Evolutionary conservation across 2,329 filamentous ascomycete species (phyloP), one percentile per base, ranked within the genome.

Genomic region (Aureobasidium sp.): DNA sequence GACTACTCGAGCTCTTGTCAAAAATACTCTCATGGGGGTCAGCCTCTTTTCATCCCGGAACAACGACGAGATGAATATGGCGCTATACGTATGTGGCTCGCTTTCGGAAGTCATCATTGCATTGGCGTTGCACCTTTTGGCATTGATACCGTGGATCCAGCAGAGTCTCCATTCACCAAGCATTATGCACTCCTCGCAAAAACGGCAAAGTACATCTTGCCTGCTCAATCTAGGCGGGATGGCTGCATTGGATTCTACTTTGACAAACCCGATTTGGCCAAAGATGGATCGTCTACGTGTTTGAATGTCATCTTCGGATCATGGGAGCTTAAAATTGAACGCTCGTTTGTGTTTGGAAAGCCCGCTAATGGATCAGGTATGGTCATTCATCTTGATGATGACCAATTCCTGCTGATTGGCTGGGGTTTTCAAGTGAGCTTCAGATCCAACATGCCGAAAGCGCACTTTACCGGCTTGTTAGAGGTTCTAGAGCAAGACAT

Each of bases 31-130:
- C 77, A 79, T 53, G 69, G 73, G 3, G 68, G 70, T 12, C 77
- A 81, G 64, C 73, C 78, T 0, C 71, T 82, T 0, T 81, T 82
- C 65, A 81, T 82, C 41, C 80, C 80, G 0, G 80, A 82, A 69
- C 80, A 82, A 65, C 72, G 79, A 5, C 73, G 80, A 13, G 80
- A 82, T 60, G 78, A 79, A 39, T 72, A 75, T 29, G 78, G 78
- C 5, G 73, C 76, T 0, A 68, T 77, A 5, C 65, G 78, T 2
- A 67, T 79, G 0, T 81, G 77, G 76, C 55, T 73, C 0, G 74
- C 79, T 0, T 76, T 75, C 24, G 78, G 75, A 1, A 74, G 74
- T 0, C 75, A 78, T 55, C 70, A 70, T 12, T 72, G 72, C 2
- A 66, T 80, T 0, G 77, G 77, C 0, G 67, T 71, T 0, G 69